Base-by-base conservation (phyloP, 2,329 filamentous ascomycete genomes). In the Clonostachys chloroleuca region DNA sequence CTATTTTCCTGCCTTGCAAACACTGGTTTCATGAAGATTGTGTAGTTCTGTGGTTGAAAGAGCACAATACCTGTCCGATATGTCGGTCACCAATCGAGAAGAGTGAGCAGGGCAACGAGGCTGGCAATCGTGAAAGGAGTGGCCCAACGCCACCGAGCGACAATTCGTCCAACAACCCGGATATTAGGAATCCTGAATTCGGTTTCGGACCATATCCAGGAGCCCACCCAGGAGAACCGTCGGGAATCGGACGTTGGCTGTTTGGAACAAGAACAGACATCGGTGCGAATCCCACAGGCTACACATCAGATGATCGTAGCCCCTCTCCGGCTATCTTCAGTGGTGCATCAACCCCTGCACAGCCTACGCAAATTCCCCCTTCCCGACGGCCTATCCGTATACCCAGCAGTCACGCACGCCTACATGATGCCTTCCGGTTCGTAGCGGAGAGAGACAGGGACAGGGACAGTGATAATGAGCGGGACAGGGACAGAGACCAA, bases 1-100 rank as follows among this genome's bases (percentile, higher is more conserved):
- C 92, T 6, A 80, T 87, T 0, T 78, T 85, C 42, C 68, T 99
- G 44, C 91, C 91, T 0, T 99, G 94, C 68, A 86, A 83, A 49
- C 94, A 99, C 61, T 96, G 90, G 89, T 97, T 96, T 63, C 92
- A 96, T 59, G 84, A 85, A 49, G 73, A 80, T 24, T 97, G 92
- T 58, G 87, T 94, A 34, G 77, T 83, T 20, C 75, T 87, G 44
- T 97, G 92, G 92, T 70, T 97, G 45, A 81, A 80, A 57, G 88
- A 95, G 65, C 92, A 96, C 65, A 91, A 96, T 58, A 96, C 92
- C 0, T 97, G 92, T 58, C 92, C 92, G 2, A 86, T 91, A 46
- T 92, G 88, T 60, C 79, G 88, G 37, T 78, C 78, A 14, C 63
- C 79, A 4, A 77, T 83, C 37, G 77, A 80, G 53, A 67, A 63